Conservation (phyloP, 1,284 basidiomycete genomes). For the Ceratobasidium sp. region DNA sequence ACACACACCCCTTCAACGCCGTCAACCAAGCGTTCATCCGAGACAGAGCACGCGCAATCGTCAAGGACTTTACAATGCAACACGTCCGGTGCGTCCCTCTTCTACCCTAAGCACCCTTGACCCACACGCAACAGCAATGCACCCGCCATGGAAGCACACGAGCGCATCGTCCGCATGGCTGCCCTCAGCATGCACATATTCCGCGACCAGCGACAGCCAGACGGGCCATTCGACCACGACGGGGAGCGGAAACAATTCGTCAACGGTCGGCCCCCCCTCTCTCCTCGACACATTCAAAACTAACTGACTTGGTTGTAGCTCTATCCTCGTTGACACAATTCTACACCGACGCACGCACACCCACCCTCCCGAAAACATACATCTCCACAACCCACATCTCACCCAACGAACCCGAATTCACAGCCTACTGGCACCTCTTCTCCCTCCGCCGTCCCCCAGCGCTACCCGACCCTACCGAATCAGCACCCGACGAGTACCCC, state of each 20-base stretch:
- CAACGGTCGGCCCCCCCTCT: slow-evolving; percentile 8
- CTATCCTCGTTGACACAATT: slow-evolving; percentile 29
- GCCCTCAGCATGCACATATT: slow-evolving; percentile 34
- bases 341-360: slow-evolving; percentile 34
- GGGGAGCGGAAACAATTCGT: slow-evolving; percentile 35
- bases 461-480: neutral
- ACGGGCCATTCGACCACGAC: slow-evolving; percentile 35
- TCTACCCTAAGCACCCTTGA: neutral
- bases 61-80: slow-evolving; percentile 36
- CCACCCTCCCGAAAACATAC: slow-evolving; percentile 30
- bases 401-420: slow-evolving; percentile 24
- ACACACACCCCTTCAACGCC: slow-evolving; percentile 24
- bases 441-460: slow-evolving; percentile 24
- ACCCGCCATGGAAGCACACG: slow-evolving; percentile 28
- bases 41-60: slow-evolving; percentile 29
- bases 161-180: slow-evolving; percentile 36
- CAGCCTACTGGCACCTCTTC: slow-evolving; percentile 35
- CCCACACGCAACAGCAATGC: slow-evolving; percentile 2
- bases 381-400: slow-evolving; percentile 24
- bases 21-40: slow-evolving; percentile 35
- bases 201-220: slow-evolving; percentile 31
- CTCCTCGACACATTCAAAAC: neutral
- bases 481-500: neutral
- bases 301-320: neutral
- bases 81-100: slow-evolving; percentile 26